Conservation (phyloP, 805 yeast genomes). For the Pichia cephalocereana region DNA sequence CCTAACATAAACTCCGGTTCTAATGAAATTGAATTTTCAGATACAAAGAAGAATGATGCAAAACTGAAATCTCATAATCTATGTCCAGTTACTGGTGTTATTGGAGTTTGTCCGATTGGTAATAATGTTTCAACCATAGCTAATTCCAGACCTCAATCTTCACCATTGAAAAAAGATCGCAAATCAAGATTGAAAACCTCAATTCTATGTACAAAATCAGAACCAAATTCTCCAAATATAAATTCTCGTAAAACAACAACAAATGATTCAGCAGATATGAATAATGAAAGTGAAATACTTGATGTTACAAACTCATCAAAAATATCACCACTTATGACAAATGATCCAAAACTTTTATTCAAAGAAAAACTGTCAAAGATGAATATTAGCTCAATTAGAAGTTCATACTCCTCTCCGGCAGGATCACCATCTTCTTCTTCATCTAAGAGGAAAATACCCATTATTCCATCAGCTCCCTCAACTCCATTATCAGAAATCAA, state of each 20-base stretch:
- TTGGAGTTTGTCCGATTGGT: constrained; percentile 18
- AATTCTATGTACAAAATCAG: constrained; percentile 16
- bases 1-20: too few relatives aligned
- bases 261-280: background rate
- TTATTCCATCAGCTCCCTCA: constrained; percentile 8
- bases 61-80: constrained; percentile 4
- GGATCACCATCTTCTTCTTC: constrained; percentile 8
- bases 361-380: constrained; percentile 26
- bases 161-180: background rate
- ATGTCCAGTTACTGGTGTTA: constrained; percentile 18
- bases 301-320: constrained; percentile 9
- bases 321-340: constrained; percentile 38
- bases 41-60: background rate
- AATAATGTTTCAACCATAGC: background rate
- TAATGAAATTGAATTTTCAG: background rate
- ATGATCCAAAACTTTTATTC: constrained; percentile 32
- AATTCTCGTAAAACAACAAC: background rate
- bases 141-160: background rate
- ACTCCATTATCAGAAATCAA: constrained; percentile 14
- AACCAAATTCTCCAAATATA: background rate
- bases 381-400: constrained; percentile 24
- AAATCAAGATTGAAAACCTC: constrained; percentile 13
- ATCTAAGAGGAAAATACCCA: constrained; percentile 4
- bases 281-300: background rate
- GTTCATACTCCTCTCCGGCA: constrained; percentile 9